phyloP scores from a whole-genome alignment of 2,329 filamentous ascomycete genomes.

The Cladorrhinum sp. region DNA sequence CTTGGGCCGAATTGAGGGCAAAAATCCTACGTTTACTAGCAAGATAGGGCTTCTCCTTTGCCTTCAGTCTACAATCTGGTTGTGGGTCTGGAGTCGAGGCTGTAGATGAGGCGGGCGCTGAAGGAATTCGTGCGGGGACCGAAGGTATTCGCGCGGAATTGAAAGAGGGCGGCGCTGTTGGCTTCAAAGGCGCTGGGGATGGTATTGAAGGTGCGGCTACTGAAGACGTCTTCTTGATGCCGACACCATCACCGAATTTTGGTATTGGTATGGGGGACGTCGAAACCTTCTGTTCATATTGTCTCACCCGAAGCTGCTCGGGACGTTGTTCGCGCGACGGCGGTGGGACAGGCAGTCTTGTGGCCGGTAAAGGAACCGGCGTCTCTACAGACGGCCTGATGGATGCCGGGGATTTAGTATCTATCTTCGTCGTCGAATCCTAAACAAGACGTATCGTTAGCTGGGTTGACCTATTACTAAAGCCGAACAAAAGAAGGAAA shows the following conservation, averaged over 20 bases:
- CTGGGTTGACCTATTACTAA: neutral
- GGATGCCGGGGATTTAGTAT: neutral
- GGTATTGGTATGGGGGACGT: neutral
- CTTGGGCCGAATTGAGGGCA: slow-evolving; percentile 20
- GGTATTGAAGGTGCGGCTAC: neutral
- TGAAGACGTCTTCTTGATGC: neutral
- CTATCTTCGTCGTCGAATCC: neutral
- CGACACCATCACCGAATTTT: neutral
- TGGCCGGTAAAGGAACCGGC: neutral
- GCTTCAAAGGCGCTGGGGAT: neutral
- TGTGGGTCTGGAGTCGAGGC: neutral
- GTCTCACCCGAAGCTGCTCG: neutral
- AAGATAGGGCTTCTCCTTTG: slow-evolving; percentile 28
- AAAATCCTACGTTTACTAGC: slow-evolving; percentile 18
- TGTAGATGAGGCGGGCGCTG: too few relatives aligned
- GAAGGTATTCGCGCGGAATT: neutral
- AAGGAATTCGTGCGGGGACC: too few relatives aligned
- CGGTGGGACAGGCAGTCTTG: neutral
- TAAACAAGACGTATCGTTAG: neutral
- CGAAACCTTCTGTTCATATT: neutral
- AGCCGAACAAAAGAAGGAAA: neutral
- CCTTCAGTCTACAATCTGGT: neutral
- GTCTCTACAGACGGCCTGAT: neutral
- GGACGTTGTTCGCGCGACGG: neutral
- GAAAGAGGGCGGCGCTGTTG: neutral